phyloP scores from a whole-genome alignment of 441 rosid species.

The California macrophylla region DNA sequence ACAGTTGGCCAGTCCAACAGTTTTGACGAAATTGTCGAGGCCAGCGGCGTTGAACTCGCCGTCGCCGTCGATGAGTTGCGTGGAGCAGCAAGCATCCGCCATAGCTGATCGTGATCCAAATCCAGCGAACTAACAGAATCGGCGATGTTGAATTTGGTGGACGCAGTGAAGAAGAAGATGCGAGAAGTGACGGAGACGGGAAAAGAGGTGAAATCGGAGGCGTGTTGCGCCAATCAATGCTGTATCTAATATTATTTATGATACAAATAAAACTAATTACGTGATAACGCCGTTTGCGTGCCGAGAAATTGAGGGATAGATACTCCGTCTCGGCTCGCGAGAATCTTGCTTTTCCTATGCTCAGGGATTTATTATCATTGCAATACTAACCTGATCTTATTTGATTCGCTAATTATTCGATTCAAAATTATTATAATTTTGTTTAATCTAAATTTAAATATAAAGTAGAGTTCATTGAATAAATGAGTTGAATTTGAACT shows the following conservation, averaged over 20 bases:
- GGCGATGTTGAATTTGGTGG: neutral
- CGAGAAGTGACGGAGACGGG: neutral
- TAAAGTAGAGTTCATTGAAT: too few species aligned
- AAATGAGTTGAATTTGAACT: too few species aligned
- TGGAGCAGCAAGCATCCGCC: slow-evolving; percentile 41
- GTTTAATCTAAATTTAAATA: too few species aligned
- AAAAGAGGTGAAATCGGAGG: neutral
- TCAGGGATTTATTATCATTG: neutral
- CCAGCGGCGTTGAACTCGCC: slow-evolving; percentile 61
- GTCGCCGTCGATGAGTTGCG: slow-evolving; percentile 62
- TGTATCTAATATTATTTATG: neutral
- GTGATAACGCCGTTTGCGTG: neutral
- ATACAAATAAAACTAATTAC: neutral
- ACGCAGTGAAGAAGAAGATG: neutral
- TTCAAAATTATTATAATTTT: too few species aligned
- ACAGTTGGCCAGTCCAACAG: slow-evolving; percentile 43
- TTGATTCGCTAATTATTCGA: too few species aligned
- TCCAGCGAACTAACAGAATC: neutral
- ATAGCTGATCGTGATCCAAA: slow-evolving; percentile 11
- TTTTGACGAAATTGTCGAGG: slow-evolving; percentile 46
- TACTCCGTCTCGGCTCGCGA: neutral
- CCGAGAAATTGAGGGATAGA: neutral
- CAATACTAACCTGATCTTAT: too few species aligned
- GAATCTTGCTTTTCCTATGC: neutral
- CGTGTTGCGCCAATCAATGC: neutral